Evolutionary conservation across 129 eudicot species (phyloP).

Genomic region (Kitagawia praeruptora): DNA sequence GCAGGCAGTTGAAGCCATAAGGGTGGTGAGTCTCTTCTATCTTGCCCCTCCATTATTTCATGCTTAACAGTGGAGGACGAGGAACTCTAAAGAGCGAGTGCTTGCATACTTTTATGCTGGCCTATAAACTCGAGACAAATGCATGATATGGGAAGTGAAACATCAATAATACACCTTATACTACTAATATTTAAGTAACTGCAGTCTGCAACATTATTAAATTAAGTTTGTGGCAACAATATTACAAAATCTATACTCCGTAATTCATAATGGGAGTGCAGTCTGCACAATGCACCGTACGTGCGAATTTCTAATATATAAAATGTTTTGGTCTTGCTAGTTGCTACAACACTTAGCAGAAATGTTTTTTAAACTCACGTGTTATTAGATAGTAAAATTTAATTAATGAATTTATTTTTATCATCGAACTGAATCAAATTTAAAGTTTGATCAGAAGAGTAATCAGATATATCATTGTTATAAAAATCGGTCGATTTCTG

Average conservation of each 20-base stretch:
- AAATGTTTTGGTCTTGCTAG: too few species aligned
- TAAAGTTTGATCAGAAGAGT: too few species aligned
- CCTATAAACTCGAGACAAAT: neutral
- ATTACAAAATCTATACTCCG: too few species aligned
- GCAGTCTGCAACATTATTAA: too few species aligned
- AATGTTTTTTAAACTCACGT: too few species aligned
- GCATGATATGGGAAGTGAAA: neutral
- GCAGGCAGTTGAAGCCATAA: conserved; percentile 34
- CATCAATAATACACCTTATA: neutral
- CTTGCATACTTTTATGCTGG: neutral
- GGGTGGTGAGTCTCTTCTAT: conserved; percentile 38
- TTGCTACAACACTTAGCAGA: too few species aligned
- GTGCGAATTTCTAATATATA: neutral
- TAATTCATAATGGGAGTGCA: neutral
- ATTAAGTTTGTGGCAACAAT: neutral
- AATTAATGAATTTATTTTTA: too few species aligned
- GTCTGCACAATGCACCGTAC: neutral
- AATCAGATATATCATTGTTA: too few species aligned
- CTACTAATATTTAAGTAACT: too few species aligned
- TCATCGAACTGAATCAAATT: too few species aligned
- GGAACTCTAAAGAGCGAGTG: neutral
- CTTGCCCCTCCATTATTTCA: conserved; percentile 27
- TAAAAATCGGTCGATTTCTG: too few species aligned
- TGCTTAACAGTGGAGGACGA: neutral
- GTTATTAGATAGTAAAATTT: too few species aligned